A percentile compares a stretch with the other conserved stretches of the same genome.
Evolutionary conservation across 108 stramenopile genomes (phyloP).

Genomic region (Cyclostephanos tholiformis): DNA sequence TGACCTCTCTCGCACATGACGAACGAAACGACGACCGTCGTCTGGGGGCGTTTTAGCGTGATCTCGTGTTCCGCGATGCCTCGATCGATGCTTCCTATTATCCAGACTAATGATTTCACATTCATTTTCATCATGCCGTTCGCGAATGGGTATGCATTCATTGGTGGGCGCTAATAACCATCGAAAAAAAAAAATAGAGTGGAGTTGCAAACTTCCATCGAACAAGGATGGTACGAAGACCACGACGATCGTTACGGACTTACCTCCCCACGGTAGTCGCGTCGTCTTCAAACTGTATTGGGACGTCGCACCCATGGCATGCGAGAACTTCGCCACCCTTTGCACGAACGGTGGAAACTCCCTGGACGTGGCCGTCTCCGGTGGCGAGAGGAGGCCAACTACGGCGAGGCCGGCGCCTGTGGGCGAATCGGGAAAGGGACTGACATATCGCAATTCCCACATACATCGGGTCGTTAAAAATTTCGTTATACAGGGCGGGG

Average conservation of each 20-base stretch:
- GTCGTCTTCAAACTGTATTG: conserved; percentile 76
- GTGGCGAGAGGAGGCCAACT: conserved; percentile 37
- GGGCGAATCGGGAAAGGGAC: conserved; percentile 81
- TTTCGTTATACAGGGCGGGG: conserved; percentile 94
- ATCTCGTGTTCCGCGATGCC: no score
- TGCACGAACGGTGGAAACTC: conserved; percentile 67
- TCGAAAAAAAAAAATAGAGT: conserved; percentile 33
- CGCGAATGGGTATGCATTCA: no score
- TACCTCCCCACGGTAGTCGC: conserved; percentile 49
- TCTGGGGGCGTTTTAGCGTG: no score
- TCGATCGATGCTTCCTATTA: no score
- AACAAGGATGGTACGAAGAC: conserved; percentile 2
- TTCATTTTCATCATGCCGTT: no score
- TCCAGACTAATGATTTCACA: no score
- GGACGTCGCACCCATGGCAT: conserved; percentile 85
- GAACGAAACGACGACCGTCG: no score
- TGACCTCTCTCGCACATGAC: no score
- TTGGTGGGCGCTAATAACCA: no score
- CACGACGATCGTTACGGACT: no score
- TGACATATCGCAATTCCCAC: conserved; percentile 68
- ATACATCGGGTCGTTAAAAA: conserved; percentile 84
- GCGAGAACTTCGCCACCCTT: conserved; percentile 86
- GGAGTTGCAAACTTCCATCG: conserved; percentile 35
- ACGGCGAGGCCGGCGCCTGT: conserved; percentile 62
- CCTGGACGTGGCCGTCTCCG: conserved; percentile 14